These are phyloP conservation scores for Globisporangium nunn DNA, from an alignment of 352 stramenopile genomes.

Conservation along the genomic window DNA sequence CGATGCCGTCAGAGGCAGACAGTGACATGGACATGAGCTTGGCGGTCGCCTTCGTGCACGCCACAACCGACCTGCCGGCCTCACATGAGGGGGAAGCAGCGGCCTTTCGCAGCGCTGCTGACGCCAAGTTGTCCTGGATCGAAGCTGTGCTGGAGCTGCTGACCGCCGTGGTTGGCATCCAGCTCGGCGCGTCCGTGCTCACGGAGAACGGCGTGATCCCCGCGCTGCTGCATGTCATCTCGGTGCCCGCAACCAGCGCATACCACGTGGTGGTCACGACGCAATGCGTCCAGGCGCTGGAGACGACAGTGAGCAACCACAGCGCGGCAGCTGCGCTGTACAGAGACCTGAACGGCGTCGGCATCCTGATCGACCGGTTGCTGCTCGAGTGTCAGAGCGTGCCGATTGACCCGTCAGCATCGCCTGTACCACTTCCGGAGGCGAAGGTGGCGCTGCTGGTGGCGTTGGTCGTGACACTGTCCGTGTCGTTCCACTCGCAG, in stretches of 20 bases:
- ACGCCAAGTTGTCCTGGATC: constrained; percentile 69
- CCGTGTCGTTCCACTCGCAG: constrained; percentile 82
- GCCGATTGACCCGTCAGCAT: neutral
- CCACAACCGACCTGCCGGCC: constrained; percentile 68
- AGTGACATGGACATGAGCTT: constrained; percentile 87
- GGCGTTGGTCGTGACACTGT: constrained; percentile 68
- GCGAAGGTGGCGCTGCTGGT: constrained; percentile 62
- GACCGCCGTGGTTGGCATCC: constrained; percentile 66
- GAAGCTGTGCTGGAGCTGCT: constrained; percentile 73
- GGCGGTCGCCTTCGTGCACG: constrained; percentile 82
- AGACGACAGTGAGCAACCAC: constrained; percentile 78
- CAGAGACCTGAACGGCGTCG: constrained; percentile 78
- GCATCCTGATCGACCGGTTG: constrained; percentile 77
- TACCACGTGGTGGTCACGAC: constrained; percentile 72
- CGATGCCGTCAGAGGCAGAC: constrained; percentile 25
- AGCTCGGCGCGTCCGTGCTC: constrained; percentile 63
- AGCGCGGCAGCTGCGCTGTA: constrained; percentile 63
- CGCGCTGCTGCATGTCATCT: constrained; percentile 70
- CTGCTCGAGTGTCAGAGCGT: constrained; percentile 46
- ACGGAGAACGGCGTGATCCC: constrained; percentile 84
- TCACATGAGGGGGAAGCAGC: constrained; percentile 61
- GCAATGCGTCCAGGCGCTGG: constrained; percentile 72
- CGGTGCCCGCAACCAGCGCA: constrained; percentile 36
- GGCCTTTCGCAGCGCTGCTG: constrained; percentile 39
- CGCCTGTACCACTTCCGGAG: constrained; percentile 19